These are phyloP conservation scores for Zygosaccharomyces siamensis DNA, from an alignment of 805 yeast species.

Conservation along the genomic window DNA sequence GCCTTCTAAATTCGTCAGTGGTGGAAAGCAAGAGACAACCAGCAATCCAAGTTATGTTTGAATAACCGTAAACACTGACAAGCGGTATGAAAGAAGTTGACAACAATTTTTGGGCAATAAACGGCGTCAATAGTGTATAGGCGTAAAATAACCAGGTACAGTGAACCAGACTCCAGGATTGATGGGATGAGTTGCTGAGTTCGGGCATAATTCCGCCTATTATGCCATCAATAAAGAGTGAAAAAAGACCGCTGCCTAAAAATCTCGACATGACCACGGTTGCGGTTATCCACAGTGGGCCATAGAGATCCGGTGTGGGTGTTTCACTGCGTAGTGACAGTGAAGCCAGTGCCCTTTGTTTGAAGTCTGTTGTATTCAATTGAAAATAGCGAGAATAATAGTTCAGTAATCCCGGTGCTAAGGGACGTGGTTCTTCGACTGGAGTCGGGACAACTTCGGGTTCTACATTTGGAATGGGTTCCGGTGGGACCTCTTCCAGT, in stretches of 20 bases:
- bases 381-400: conserved; percentile 27
- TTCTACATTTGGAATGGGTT: neutral
- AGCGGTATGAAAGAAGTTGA: conserved; percentile 48
- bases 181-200: conserved; percentile 44
- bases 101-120: conserved; percentile 24
- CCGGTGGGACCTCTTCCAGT: neutral
- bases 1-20: conserved; percentile 2
- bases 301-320: conserved; percentile 64
- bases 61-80: conserved; percentile 77
- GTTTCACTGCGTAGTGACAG: conserved; percentile 2
- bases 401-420: conserved; percentile 26
- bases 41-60: conserved; percentile 83
- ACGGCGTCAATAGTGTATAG: conserved; percentile 66
- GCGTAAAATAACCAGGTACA: conserved; percentile 72
- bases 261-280: conserved; percentile 71
- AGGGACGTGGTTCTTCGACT: conserved; percentile 6
- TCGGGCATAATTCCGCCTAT: conserved; percentile 36
- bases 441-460: neutral
- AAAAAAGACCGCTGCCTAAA: conserved; percentile 67
- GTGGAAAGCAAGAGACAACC: conserved; percentile 33
- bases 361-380: conserved; percentile 16
- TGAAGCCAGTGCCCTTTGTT: conserved; percentile 5
- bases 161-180: conserved; percentile 57
- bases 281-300: conserved; percentile 87
- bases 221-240: conserved; percentile 53